Base-by-base conservation (phyloP, 192 early-diverging fungal species). In the Dimargaris verticillata region DNA sequence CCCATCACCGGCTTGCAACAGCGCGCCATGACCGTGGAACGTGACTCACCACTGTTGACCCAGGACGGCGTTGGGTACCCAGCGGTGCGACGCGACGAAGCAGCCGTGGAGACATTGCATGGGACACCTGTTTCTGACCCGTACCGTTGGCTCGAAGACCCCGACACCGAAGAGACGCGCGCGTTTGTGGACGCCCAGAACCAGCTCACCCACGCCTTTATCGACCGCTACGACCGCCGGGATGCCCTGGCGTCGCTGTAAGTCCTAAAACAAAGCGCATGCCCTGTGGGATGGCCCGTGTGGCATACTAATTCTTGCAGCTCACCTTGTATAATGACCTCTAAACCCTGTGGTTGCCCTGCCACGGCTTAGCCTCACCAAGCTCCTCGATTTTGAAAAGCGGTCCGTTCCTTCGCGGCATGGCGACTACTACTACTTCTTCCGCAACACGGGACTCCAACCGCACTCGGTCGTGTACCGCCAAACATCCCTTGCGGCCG, bases 61-160 rank as follows among this genome's bases (percentile, higher is more conserved):
- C 33, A 38, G 33, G 33, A 7, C 33, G 7, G 3, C 33, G 7
- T 38, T 38, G 14, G 49, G 18, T 84, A 80, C 57, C 80, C 82
- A 10, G 46, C 61, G 17, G 74, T 74, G 44, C 70, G 73, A 33
- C 67, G 80, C 13, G 80, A 80, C 69, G 77, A 78, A 17, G 55
- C 54, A 20, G 44, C 68, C 20, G 65, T 62, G 0, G 68, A 72
- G 20, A 53, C 55, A 14, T 29, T 65, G 15, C 69, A 77, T 20
- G 78, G 77, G 12, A 38, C 28, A 45, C 53, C 50, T 0, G 69
- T 81, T 26, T 61, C 64, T 12, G 83, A 85, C 45, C 82, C 80
- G 41, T 84, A 80, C 67, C 70, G 78, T 24, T 81, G 80, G 78
- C 68, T 88, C 28, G 86, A 88, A 63, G 78, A 84, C 53, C 81